A percentile compares a stretch with the other conserved stretches of the same genome.
phyloP scores from a whole-genome alignment of 2,329 filamentous ascomycete genomes.

The Neonectria hederae region DNA sequence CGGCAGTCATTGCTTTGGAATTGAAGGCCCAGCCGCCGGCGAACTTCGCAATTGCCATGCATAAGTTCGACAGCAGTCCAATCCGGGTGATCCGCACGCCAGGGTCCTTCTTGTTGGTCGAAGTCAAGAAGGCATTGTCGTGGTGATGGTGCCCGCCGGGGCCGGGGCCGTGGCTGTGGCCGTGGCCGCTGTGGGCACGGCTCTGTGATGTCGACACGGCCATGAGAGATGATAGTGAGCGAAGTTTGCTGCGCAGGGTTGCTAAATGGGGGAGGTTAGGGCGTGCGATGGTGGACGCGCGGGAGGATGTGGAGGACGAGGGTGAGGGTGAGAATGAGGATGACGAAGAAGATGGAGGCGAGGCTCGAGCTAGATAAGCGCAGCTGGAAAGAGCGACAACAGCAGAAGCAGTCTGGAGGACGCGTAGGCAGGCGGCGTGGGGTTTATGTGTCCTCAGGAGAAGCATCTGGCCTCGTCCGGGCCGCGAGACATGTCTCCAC shows the following conservation, averaged over 20 bases:
- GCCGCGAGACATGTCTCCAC: conserved; percentile 37
- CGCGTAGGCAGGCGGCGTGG: conserved; percentile 36
- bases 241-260: conserved; percentile 34
- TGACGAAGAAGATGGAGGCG: conserved; percentile 15
- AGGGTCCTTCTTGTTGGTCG: conserved; percentile 78
- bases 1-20: conserved; percentile 90
- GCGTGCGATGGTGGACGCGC: conserved; percentile 19
- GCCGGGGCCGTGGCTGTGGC: conserved; percentile 39
- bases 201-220: conserved; percentile 46
- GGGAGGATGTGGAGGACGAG: conserved; percentile 5
- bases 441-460: conserved; percentile 37
- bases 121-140: conserved; percentile 94
- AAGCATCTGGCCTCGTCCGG: conserved; percentile 37
- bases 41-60: conserved; percentile 94
- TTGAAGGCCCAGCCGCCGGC: conserved; percentile 94
- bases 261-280: conserved; percentile 37
- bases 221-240: conserved; percentile 34
- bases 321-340: conserved; percentile 27
- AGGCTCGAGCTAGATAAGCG: conserved; percentile 37
- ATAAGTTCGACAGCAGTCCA: conserved; percentile 80
- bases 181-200: conserved; percentile 44
- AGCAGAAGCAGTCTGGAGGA: conserved; percentile 35
- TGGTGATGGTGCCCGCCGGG: conserved; percentile 77
- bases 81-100: conserved; percentile 71
- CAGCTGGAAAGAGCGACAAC: conserved; percentile 40